Base-by-base conservation (phyloP, 148 eudicot species). In the Amaranthus palmeri region DNA sequence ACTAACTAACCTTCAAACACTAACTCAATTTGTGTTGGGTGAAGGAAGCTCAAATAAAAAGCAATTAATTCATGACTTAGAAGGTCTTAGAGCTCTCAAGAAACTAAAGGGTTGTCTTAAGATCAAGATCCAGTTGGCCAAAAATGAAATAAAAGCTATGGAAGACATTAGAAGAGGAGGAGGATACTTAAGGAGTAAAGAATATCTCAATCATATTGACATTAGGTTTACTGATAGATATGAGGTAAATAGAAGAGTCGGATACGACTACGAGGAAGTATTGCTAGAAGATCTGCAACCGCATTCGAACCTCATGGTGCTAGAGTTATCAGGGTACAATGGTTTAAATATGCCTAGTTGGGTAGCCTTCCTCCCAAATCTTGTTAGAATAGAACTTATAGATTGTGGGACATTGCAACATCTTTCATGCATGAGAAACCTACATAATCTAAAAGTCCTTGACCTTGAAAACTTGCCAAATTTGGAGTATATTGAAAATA, bases 321-420 rank as follows among this genome's bases (percentile, higher is more conserved):
- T 63, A 13, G 49, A 45, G 25, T 3, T 63, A 10, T 45, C 11
- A 2, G 4, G 67, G 3, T 63, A 44, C 25, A 45, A 44, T 6
- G 67, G 67, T 63, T 17, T 14, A 10, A 63, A 18, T 13, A 44
- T 63, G 9, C 67, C 50, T 54, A 41, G 49, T 10, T 73, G 61
- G 70, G n/a, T 60, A 17, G 7, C 54, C 53, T 17, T 64, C 10
- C 74, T 71, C 46, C 57, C 74, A 7, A 59, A 71, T 47, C 74
- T 71, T 46, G 55, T 71, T 12, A 12, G 36, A 6, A 12, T 71
- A 46, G 47, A 48, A 3, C 54, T 60, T 11, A 3, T 2, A 6
- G 18, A 71, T 6, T 71, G 65, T 50, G 3, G 8, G 18, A 40
- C 44, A 12, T 73, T 73, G 62, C 6, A 10, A 42, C 44, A 45